phyloP scores from a whole-genome alignment of 1,284 basidiomycete genomes.

The Ganoderma sinense region DNA sequence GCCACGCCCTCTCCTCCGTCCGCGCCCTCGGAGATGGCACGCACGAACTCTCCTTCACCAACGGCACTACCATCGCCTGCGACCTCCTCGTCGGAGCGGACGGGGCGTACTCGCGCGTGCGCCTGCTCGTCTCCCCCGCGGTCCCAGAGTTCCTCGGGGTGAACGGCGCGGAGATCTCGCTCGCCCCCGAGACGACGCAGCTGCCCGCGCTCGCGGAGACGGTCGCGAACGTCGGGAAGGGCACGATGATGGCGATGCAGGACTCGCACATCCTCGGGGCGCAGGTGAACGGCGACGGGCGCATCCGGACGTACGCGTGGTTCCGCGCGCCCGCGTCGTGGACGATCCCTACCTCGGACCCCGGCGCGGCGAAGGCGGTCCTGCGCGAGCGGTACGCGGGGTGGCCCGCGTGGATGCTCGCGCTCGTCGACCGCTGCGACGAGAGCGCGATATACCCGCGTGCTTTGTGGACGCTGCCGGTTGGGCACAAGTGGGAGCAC shows the following conservation, averaged over 20 bases:
- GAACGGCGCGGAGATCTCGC: constrained; percentile 18
- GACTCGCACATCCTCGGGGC: too few relatives aligned
- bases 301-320: too few relatives aligned
- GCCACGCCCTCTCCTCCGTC: constrained; percentile 16
- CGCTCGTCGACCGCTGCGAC: constrained; percentile 19
- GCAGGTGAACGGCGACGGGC: too few relatives aligned
- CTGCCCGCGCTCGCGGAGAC: constrained; percentile 14
- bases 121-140: constrained; percentile 37
- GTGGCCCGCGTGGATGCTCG: too few relatives aligned
- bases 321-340: too few relatives aligned
- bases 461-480: constrained; percentile 19
- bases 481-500: constrained; percentile 22
- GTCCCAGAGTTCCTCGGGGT: too few relatives aligned
- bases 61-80: constrained; percentile 9
- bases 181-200: constrained; percentile 8
- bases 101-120: constrained; percentile 54
- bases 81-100: constrained; percentile 53
- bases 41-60: constrained; percentile 24
- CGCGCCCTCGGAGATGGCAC: constrained; percentile 1
- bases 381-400: constrained; percentile 21
- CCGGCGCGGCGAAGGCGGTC: too few relatives aligned
- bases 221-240: too few relatives aligned
- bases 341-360: too few relatives aligned
- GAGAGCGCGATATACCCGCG: constrained; percentile 21
- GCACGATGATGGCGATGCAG: too few relatives aligned